phyloP scores from a whole-genome alignment of 2,329 filamentous ascomycete genomes.

The Colletotrichum chlorophyti region DNA sequence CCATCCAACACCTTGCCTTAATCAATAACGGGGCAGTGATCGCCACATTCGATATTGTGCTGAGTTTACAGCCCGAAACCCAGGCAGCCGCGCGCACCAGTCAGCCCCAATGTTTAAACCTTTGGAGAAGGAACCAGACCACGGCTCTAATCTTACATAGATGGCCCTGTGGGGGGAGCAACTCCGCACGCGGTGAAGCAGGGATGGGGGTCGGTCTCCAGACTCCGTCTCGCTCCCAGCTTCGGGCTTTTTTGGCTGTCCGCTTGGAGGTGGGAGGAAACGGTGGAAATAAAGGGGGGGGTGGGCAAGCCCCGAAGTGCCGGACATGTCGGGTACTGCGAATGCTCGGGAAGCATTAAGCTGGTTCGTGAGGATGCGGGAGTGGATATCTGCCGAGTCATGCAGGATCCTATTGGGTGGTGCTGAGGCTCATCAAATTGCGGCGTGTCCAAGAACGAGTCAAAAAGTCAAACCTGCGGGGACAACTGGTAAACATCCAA shows the following conservation, averaged over 20 bases:
- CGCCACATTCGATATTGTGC: neutral
- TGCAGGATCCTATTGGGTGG: slow-evolving; percentile 7
- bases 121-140: neutral
- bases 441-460: slow-evolving; percentile 19
- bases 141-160: slow-evolving; percentile 5
- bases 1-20: too few relatives aligned
- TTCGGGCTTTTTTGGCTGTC: neutral
- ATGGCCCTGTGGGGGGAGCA: neutral
- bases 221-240: neutral
- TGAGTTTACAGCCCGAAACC: neutral
- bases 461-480: slow-evolving; percentile 8
- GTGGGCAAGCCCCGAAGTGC: too few relatives aligned
- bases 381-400: slow-evolving; percentile 16
- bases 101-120: slow-evolving; percentile 20
- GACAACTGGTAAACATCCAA: neutral
- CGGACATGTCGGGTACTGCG: slow-evolving; percentile 10
- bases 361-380: slow-evolving; percentile 5
- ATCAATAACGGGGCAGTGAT: neutral
- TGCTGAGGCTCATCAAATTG: neutral
- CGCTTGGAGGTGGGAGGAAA: neutral
- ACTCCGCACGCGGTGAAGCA: slow-evolving; percentile 1
- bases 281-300: too few relatives aligned
- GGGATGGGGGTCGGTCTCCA: neutral
- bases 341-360: neutral
- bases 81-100: neutral